Conservation (phyloP, 2,329 filamentous ascomycete species). For the Exophiala bonariae region DNA sequence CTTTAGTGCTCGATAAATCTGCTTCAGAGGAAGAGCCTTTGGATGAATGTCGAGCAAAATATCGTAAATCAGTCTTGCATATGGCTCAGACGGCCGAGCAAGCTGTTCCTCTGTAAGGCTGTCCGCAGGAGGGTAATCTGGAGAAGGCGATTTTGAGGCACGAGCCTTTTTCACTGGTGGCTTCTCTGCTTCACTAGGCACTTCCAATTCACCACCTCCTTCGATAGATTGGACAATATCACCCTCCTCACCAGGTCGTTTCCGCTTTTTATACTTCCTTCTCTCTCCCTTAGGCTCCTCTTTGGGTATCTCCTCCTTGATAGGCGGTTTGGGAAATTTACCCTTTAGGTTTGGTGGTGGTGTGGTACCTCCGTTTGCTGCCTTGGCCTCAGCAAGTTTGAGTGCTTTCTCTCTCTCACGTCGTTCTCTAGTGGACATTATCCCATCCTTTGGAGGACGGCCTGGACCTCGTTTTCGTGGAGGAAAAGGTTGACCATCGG, state of each 20-base stretch:
- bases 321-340: constrained; percentile 30
- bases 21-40: constrained; percentile 62
- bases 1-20: constrained; percentile 65
- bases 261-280: constrained; percentile 50
- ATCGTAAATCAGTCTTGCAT: constrained; percentile 65
- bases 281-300: constrained; percentile 44
- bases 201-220: constrained; percentile 21
- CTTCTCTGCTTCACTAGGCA: constrained; percentile 21
- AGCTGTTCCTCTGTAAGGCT: constrained; percentile 64
- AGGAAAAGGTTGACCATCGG: constrained; percentile 23
- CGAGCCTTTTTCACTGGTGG: constrained; percentile 38
- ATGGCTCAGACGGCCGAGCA: constrained; percentile 62
- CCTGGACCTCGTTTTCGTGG: constrained; percentile 57
- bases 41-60: constrained; percentile 53
- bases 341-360: constrained; percentile 37
- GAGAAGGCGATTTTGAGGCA: constrained; percentile 57
- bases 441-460: constrained; percentile 65
- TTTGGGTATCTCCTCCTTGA: constrained; percentile 30
- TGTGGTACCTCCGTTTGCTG: constrained; percentile 46
- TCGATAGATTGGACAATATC: constrained; percentile 45
- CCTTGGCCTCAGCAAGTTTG: constrained; percentile 47
- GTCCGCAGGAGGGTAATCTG: constrained; percentile 59
- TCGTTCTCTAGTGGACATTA: constrained; percentile 66
- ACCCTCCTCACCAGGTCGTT: constrained; percentile 46
- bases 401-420: constrained; percentile 54